Base-by-base conservation (phyloP, 306 rosid species). In the Dryas octopetala region DNA sequence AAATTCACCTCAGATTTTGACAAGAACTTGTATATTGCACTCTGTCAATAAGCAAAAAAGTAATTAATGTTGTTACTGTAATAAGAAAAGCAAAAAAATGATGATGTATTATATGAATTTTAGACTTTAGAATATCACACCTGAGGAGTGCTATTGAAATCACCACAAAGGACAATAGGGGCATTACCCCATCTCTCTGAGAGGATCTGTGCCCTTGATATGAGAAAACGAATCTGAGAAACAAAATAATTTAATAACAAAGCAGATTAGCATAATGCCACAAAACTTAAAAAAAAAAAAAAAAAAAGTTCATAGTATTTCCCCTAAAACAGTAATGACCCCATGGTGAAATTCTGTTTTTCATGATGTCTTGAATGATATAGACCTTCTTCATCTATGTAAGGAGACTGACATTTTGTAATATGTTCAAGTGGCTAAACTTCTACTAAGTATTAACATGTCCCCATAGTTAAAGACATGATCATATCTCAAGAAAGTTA, bases 11-110 rank as follows among this genome's bases (percentile, higher is more conserved):
- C 84, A n/a, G 96, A 89, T 45, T 91, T 87, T 58, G 91, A 88
- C 85, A 89, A 76, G 81, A 91, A 91, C 85, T 91, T 83, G 89
- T 94, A 93, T 83, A 93, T 88, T 73, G 92, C 94, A 87, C 98
- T 91, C 98, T 89, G 96, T 79, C 80, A 76, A 83, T 53, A 32
- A 78, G 74, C 17, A 73, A 78, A 10, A 38, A 59, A 73, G 62
- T 32, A 66, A 48, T 80, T 74, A 70, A 60, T 43, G 54, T 53
- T 57, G 48, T 40, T 43, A 66, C 14, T 50, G 13, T 9, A n/a
- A 61, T 49, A 66, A 47, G 53, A 9, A 17, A 15, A 41, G 61
- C 5, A 10, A 10, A 16, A 32, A 3, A 9, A 41, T 13, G 71
- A 74, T 26, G 17, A 73, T 26, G n/a, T 3, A 12, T 15, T 17